Conservation (phyloP, 2,329 filamentous ascomycete genomes). For the Cladophialophora immunda region DNA sequence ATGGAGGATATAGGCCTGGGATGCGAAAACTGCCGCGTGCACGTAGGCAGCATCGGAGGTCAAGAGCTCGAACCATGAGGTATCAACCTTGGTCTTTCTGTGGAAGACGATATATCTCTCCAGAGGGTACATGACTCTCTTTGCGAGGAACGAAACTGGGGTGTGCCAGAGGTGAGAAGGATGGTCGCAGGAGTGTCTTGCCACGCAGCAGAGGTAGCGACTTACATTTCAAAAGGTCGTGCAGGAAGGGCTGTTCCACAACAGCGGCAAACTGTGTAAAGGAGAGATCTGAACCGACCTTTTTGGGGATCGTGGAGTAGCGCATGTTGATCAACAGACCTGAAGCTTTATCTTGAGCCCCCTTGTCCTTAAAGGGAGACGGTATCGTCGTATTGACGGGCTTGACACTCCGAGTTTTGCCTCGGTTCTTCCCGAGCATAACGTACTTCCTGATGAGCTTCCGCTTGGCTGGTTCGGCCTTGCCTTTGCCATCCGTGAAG, state of each 20-base stretch:
- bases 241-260: constrained; percentile 42
- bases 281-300: constrained; percentile 38
- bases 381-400: constrained; percentile 8
- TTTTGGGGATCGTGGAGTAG: constrained; percentile 10
- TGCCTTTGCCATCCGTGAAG: constrained; percentile 43
- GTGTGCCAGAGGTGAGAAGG: not conserved
- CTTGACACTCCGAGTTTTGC: constrained; percentile 35
- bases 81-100: constrained; percentile 28
- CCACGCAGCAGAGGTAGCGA: constrained; percentile 15
- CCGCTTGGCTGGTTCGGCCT: constrained; percentile 45
- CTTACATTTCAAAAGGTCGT: constrained; percentile 45
- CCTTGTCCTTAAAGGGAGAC: not conserved
- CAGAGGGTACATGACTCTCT: constrained; percentile 46
- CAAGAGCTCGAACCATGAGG: constrained; percentile 46
- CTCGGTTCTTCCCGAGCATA: constrained; percentile 55
- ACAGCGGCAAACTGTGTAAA: constrained; percentile 42
- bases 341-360: not conserved
- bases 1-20: constrained; percentile 44
- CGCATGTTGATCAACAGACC: not conserved
- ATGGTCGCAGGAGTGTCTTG: too few species aligned
- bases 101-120: constrained; percentile 46
- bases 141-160: constrained; percentile 46
- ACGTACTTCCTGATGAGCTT: constrained; percentile 54
- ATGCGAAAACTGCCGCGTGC: constrained; percentile 48
- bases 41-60: constrained; percentile 48